Evolutionary conservation across 768 basidiomycete species (phyloP).

Genomic region (Rhizopogon rudus): DNA sequence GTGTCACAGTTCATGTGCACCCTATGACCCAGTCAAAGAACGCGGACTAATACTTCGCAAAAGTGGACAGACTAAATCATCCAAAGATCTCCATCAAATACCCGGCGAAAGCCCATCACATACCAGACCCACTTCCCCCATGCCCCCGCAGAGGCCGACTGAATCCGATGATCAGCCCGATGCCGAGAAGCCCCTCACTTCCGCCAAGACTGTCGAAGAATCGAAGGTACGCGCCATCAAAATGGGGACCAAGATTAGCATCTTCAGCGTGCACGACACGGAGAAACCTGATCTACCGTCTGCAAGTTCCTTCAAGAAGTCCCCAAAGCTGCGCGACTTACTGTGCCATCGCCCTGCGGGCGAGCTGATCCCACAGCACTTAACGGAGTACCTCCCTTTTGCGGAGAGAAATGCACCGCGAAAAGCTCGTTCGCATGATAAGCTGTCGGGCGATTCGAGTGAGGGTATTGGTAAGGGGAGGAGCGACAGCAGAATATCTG

Average conservation of each 20-base stretch:
- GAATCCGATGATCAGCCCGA: slow-evolving; percentile 34
- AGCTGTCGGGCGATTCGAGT: slow-evolving; percentile 57
- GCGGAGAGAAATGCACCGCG: slow-evolving; percentile 89
- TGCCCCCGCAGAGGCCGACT: slow-evolving; percentile 10
- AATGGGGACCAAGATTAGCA: slow-evolving; percentile 89
- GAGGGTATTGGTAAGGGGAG: slow-evolving; percentile 34
- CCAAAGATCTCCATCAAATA: slow-evolving; percentile 38
- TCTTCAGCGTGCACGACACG: slow-evolving; percentile 83
- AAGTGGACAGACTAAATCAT: slow-evolving; percentile 34
- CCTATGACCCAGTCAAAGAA: slow-evolving; percentile 76
- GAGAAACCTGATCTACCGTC: slow-evolving; percentile 59
- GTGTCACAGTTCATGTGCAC: slow-evolving; percentile 67
- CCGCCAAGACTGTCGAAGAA: slow-evolving; percentile 21
- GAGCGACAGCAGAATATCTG: slow-evolving; percentile 39
- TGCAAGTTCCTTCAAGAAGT: slow-evolving; percentile 31
- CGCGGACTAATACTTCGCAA: slow-evolving; percentile 72
- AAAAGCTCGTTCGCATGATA: slow-evolving; percentile 75
- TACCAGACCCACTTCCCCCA: slow-evolving; percentile 32
- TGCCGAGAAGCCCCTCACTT: slow-evolving; percentile 23
- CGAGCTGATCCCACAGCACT: slow-evolving; percentile 91
- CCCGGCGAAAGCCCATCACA: slow-evolving; percentile 40
- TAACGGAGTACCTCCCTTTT: slow-evolving; percentile 94
- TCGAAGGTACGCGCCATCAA: slow-evolving; percentile 37
- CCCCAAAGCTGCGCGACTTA: slow-evolving; percentile 85
- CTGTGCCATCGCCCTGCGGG: slow-evolving; percentile 96